Evolutionary conservation across 257 asterid species (phyloP).

Genomic region (Solanum raphanifolium): DNA sequence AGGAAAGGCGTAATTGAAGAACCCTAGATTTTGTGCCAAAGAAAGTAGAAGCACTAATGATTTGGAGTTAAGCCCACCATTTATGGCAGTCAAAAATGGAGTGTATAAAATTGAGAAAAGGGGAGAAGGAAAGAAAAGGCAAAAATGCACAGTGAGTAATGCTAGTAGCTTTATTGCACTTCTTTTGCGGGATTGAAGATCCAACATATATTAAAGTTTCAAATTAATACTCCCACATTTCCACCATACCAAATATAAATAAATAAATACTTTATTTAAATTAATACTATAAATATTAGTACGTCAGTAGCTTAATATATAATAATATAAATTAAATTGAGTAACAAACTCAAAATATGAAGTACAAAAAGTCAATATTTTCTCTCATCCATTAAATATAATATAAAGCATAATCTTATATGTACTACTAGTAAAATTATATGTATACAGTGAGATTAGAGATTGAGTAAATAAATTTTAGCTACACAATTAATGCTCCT

Average conservation of each 20-base stretch:
- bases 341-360: background rate
- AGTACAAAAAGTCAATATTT: background rate
- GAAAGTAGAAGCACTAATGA: slow-evolving; percentile 59
- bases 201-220: background rate
- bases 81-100: slow-evolving; percentile 48
- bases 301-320: background rate
- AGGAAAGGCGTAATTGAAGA: slow-evolving; percentile 14
- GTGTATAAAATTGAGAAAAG: slow-evolving; percentile 15
- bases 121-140: background rate
- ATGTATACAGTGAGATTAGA: background rate
- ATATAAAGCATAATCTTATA: background rate
- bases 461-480: background rate
- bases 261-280: background rate
- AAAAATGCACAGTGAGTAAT: slow-evolving; percentile 1
- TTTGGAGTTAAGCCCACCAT: slow-evolving; percentile 29
- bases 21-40: slow-evolving; percentile 45
- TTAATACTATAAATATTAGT: background rate
- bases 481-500: background rate
- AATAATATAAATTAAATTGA: background rate
- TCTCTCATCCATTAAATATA: background rate
- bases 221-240: background rate
- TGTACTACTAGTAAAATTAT: background rate
- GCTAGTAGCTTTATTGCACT: slow-evolving; percentile 15
- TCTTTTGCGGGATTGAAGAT: slow-evolving; percentile 27
- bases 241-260: background rate